These are phyloP conservation scores for Astrephomene gubernaculifera DNA, from an alignment of 139 green algal species.

Conservation along the genomic window DNA sequence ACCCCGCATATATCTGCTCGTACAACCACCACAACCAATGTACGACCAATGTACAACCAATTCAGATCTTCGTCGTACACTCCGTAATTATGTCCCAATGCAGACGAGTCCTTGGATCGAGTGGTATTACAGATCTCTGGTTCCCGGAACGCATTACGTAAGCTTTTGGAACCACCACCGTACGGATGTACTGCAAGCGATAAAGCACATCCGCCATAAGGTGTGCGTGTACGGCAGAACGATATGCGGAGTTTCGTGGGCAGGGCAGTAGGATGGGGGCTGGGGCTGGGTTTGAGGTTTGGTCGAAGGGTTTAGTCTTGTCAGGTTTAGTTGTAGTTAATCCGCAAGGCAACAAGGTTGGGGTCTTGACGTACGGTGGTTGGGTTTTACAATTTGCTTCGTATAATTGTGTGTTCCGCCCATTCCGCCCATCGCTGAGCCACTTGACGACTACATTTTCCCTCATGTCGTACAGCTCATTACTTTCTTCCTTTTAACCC, in stretches of 20 bases:
- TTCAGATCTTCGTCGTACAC: neutral
- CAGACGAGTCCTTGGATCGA: slow-evolving; percentile 39
- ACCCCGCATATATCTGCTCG: too few relatives aligned
- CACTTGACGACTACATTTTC: neutral
- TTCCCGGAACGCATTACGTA: slow-evolving; percentile 32
- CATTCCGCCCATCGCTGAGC: neutral
- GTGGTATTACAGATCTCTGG: slow-evolving; percentile 36
- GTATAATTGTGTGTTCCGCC: neutral
- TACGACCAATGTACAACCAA: neutral
- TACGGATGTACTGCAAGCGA: neutral
- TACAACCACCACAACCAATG: neutral
- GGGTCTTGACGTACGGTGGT: too few relatives aligned
- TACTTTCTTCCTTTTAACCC: too few relatives aligned
- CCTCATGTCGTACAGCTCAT: neutral
- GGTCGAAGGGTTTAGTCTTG: neutral
- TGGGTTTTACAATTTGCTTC: neutral
- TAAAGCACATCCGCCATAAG: slow-evolving; percentile 1
- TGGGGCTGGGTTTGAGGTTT: neutral
- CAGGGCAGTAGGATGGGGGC: neutral
- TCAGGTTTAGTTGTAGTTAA: too few relatives aligned
- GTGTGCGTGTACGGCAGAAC: too few relatives aligned
- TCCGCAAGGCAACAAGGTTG: neutral
- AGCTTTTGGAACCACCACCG: slow-evolving; percentile 37
- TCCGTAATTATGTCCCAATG: neutral
- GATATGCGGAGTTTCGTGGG: too few relatives aligned